Percentiles rank a stretch among this genome's conserved stretches.
phyloP scores from a whole-genome alignment of 345 rosid species.

The Angophora floribunda region DNA sequence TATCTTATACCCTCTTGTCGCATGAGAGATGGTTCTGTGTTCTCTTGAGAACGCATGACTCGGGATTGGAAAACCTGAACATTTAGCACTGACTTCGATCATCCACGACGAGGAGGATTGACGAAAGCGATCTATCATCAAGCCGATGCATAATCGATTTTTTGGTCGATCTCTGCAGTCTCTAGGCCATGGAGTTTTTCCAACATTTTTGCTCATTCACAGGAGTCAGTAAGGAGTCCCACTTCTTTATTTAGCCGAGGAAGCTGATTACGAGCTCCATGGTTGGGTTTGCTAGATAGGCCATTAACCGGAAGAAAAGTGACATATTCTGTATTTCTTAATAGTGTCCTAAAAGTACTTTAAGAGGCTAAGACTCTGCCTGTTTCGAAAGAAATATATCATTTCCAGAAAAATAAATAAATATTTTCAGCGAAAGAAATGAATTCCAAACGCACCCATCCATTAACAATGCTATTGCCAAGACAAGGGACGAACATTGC shows the following conservation, averaged over 20 bases:
- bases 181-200: background rate
- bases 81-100: background rate
- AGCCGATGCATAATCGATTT: background rate
- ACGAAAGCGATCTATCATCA: background rate
- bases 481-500: background rate
- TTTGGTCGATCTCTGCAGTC: background rate
- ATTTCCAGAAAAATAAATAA: too few species aligned
- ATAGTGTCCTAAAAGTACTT: background rate
- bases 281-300: background rate
- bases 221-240: background rate
- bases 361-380: background rate
- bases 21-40: background rate
- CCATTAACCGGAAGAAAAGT: background rate
- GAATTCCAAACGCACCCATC: background rate
- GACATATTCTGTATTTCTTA: background rate
- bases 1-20: background rate
- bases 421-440: background rate
- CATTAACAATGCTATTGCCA: background rate
- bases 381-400: fast-evolving
- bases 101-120: background rate
- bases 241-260: background rate
- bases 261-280: background rate
- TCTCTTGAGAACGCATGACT: background rate
- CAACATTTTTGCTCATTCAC: background rate
- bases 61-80: background rate